A percentile compares a stretch with the other conserved stretches of the same genome.
These are phyloP conservation scores for Fusarium acutatum DNA, from an alignment of 2,329 filamentous ascomycete genomes.

Conservation along the genomic window DNA sequence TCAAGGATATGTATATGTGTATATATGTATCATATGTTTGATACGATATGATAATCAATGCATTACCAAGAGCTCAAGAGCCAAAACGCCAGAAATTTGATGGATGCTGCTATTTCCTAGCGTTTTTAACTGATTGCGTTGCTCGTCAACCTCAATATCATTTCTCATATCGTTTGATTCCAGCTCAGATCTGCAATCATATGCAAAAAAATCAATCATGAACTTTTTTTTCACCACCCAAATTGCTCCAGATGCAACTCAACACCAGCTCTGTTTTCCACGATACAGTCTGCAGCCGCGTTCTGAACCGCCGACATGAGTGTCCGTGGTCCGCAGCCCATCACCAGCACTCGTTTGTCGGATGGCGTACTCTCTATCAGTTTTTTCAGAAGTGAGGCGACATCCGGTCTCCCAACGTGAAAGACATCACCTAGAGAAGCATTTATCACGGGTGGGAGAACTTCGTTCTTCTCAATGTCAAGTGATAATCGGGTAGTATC, in stretches of 20 bases:
- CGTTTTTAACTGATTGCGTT: background rate
- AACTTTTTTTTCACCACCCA: conserved; percentile 47
- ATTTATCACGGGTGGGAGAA: background rate
- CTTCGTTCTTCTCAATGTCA: conserved; percentile 31
- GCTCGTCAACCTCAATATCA: background rate
- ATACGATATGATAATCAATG: conserved; percentile 16
- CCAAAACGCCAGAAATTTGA: background rate
- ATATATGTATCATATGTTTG: background rate
- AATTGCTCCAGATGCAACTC: conserved; percentile 61
- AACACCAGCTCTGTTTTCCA: conserved; percentile 51
- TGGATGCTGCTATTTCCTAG: background rate
- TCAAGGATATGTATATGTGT: conserved; percentile 12
- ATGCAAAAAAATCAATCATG: background rate
- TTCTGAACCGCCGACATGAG: conserved; percentile 55
- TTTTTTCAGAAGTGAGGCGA: conserved; percentile 47
- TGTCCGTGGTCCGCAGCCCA: conserved; percentile 56
- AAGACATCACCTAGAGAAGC: conserved; percentile 33
- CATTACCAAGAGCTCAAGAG: conserved; percentile 21
- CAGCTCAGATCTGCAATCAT: background rate
- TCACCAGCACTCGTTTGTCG: conserved; percentile 51
- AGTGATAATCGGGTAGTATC: background rate
- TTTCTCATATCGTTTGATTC: background rate
- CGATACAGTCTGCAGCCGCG: conserved; percentile 51
- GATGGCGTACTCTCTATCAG: conserved; percentile 41
- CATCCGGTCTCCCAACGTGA: conserved; percentile 49